Base-by-base conservation (phyloP, 768 basidiomycete genomes). In the Phaeotremella fagi region DNA sequence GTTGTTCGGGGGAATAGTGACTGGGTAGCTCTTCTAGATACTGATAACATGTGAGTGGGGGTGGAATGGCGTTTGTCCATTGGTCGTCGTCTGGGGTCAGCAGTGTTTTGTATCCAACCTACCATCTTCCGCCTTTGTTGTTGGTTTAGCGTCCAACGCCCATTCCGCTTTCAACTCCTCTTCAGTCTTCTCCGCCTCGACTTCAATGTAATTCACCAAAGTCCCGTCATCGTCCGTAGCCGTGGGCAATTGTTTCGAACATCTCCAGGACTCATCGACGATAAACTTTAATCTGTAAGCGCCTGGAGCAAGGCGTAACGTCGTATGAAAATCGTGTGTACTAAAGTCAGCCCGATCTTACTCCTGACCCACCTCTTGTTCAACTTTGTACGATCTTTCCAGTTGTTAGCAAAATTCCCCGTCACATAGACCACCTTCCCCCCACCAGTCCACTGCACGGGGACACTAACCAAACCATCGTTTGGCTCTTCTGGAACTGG, bases 221-320 rank as follows among this genome's bases (percentile, higher is more conserved):
- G 86, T 86, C 27, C 94, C 94, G 48, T 78, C 77, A 65, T 90
- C 87, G 70, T 97, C 91, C 69, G 91, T 90, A 43, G 92, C 90
- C 0, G 90, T 90, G 23, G 86, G 85, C n/a, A 85, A 66, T 52
- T 75, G 69, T 62, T 76, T 75, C 12, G 77, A 77, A 48, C 77
- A 82, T 56, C 85, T 82, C 84, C 86, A 90, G 42, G 83, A 81
- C 43, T 86, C 88, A 72, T 98, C 94, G 55, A 98, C 88, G 60
- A 97, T 82, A 79, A 95, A 98, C 53, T 91, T 88, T 70, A 97
- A 80, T 60, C 91, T 88, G 69, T 97, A 90, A 0, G 90, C 90
- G 15, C 94, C 94, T 0, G 90, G 90, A 9, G 83, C 82, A 0
- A 98, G 81, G 3, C 78, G 65, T 24, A 84, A 76, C 6, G 73